Evolutionary conservation across 805 yeast genomes (phyloP), one percentile per base, ranked within the genome.

Genomic region (Saccharomycopsis oosterbeekiorum): DNA sequence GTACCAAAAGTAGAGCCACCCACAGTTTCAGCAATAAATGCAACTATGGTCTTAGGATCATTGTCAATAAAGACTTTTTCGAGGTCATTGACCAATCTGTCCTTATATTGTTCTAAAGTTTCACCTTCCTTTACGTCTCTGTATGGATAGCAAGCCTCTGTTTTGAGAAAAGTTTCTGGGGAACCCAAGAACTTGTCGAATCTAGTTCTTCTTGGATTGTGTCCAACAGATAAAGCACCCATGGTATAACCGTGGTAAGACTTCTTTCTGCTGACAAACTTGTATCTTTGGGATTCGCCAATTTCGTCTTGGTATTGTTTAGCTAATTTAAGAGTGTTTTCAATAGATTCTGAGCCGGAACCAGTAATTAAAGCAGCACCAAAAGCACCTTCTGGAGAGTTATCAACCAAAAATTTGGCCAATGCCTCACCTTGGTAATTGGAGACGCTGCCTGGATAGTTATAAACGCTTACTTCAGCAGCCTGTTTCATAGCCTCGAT

Each of bases 321-420:
- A 36, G 81, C 80, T 64, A 84, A 80, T 72, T 83, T 84, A 67
- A 84, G 66, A 4, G 86, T 85, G 34, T 84, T 84, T 69, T 84
- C 88, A 68, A 82, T 84, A 21, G 87, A 82, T 71, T 84, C 88
- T 17, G 87, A 76, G 10, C 89, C 90, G 2, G 86, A 80, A 62
- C 84, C 83, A 58, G 82, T 77, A 70, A 75, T 76, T 39, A 75
- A 69, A 4, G 79, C 80, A 57, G 75, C 68, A 54, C 71, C 74
- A 66, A 78, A 78, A 8, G 78, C 74, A 15, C 75, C 77, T n/a
- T 66, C 65, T 58, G 80, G 79, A n/a, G 80, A 76, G 61, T 73
- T 70, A 10, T 74, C 76, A 62, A 70, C 81, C 70, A 75, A 75
- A 72, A 73, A 76, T 58, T 73, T 68, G 4, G 79, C 78, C 36